phyloP scores from a whole-genome alignment of 2,329 filamentous ascomycete genomes.

The Trichoderma breve region DNA sequence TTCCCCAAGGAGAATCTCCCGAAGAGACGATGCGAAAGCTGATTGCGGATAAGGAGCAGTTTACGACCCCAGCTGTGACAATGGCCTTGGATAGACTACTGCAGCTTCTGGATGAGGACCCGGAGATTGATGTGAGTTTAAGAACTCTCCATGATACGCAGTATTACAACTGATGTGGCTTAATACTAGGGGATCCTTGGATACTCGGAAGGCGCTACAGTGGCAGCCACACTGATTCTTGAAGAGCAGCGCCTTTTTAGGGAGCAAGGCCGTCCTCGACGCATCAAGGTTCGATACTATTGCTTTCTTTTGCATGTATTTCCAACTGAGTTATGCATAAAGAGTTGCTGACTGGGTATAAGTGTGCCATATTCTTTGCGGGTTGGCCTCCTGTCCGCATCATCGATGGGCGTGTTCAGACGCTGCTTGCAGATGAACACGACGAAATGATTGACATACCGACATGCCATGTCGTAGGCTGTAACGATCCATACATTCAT shows the following conservation, averaged over 20 bases:
- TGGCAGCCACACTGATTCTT: conserved; percentile 52
- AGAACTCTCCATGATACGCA: neutral
- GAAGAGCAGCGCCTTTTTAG: conserved; percentile 45
- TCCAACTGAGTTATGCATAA: neutral
- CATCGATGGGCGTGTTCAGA: conserved; percentile 36
- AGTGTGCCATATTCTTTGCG: conserved; percentile 52
- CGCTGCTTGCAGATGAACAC: conserved; percentile 48
- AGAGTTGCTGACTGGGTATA: neutral
- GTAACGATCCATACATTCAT: conserved; percentile 58
- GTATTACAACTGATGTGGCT: neutral
- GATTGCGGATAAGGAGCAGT: conserved; percentile 33
- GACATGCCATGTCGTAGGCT: conserved; percentile 54
- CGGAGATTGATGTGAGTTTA: conserved; percentile 31
- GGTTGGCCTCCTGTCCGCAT: conserved; percentile 54
- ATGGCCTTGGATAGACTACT: conserved; percentile 32
- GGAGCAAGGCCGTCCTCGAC: conserved; percentile 33
- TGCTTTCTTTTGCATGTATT: neutral
- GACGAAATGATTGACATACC: conserved; percentile 51
- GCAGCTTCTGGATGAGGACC: conserved; percentile 44
- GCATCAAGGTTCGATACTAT: conserved; percentile 36
- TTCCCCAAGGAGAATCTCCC: conserved; percentile 49
- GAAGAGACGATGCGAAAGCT: conserved; percentile 57
- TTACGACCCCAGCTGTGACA: conserved; percentile 21
- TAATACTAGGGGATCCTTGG: conserved; percentile 49
- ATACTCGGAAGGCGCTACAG: conserved; percentile 59